phyloP scores from a whole-genome alignment of 352 stramenopile species.

The Plasmopara viticola region DNA sequence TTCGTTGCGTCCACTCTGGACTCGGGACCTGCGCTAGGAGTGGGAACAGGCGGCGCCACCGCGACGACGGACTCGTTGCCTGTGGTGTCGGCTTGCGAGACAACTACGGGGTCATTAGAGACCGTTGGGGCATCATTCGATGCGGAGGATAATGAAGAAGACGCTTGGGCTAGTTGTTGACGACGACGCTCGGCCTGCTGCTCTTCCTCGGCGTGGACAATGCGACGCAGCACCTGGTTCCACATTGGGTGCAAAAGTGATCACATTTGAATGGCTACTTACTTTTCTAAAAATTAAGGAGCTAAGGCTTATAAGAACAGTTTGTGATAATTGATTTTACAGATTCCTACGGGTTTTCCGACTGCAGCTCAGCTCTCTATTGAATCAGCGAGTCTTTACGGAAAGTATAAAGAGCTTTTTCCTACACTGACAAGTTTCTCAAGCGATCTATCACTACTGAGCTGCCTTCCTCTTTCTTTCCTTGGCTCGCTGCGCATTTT shows the following conservation, averaged over 20 bases:
- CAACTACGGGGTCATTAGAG: constrained; percentile 2
- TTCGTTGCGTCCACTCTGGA: not conserved
- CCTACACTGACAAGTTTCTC: too few species aligned
- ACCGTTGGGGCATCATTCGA: constrained; percentile 2
- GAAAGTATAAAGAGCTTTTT: too few species aligned
- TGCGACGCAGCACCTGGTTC: constrained; percentile 27
- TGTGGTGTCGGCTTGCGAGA: constrained; percentile 3
- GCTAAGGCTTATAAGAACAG: not conserved
- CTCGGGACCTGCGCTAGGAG: not conserved
- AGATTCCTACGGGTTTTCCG: not conserved
- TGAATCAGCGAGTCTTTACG: too few species aligned
- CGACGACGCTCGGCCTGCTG: constrained; percentile 22
- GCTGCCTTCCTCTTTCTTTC: too few species aligned
- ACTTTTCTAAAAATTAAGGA: not conserved
- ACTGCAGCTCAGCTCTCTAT: too few species aligned
- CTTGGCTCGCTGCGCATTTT: too few species aligned
- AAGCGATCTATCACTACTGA: too few species aligned
- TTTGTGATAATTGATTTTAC: not conserved
- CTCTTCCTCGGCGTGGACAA: constrained; percentile 27
- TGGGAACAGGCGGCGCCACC: not conserved
- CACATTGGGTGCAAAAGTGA: constrained; percentile 12
- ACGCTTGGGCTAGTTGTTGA: constrained; percentile 18
- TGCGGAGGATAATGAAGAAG: constrained; percentile 4
- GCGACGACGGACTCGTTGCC: not conserved
- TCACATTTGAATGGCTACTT: not conserved